Percentiles rank a stretch among this genome's conserved stretches.
Conservation (phyloP, 768 basidiomycete species). For the Imleria badia region DNA sequence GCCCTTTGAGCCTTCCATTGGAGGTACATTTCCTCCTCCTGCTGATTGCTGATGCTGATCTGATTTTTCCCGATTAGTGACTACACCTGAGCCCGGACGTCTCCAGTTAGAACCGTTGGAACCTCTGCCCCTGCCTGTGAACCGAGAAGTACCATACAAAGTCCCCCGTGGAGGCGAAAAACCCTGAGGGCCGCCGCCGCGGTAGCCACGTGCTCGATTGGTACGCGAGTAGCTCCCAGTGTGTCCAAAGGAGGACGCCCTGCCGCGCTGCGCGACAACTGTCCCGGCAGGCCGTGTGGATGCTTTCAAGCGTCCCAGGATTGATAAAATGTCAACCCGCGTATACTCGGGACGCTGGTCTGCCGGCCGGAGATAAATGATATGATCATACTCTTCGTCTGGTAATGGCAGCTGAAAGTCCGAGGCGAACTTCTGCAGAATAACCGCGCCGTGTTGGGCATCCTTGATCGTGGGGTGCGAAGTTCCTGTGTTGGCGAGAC, state of each 20-base stretch:
- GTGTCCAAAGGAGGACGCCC: conserved; percentile 7
- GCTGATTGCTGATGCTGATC: conserved; percentile 19
- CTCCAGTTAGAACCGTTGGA: conserved; percentile 20
- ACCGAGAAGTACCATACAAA: conserved; percentile 13
- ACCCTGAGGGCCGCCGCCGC: conserved; percentile 18
- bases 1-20: conserved; percentile 28
- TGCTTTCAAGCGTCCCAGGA: conserved; percentile 48
- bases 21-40: conserved; percentile 6
- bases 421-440: conserved; percentile 65
- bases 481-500: conserved; percentile 46
- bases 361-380: conserved; percentile 39
- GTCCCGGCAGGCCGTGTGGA: conserved; percentile 23
- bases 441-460: conserved; percentile 52
- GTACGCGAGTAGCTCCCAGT: conserved; percentile 9
- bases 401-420: conserved; percentile 56
- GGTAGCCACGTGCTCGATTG: conserved; percentile 21
- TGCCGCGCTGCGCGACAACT: conserved; percentile 4
- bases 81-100: conserved; percentile 7
- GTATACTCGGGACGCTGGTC: conserved; percentile 48
- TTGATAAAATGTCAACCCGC: conserved; percentile 47
- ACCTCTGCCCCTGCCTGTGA: conserved; percentile 16
- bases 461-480: conserved; percentile 75
- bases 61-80: conserved; percentile 16
- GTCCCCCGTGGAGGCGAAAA: conserved; percentile 10
- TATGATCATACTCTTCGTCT: conserved; percentile 66